A percentile compares a stretch with the other conserved stretches of the same genome.
phyloP scores from a whole-genome alignment of 2,329 filamentous ascomycete species.

The Ceratocystis lukuohia region DNA sequence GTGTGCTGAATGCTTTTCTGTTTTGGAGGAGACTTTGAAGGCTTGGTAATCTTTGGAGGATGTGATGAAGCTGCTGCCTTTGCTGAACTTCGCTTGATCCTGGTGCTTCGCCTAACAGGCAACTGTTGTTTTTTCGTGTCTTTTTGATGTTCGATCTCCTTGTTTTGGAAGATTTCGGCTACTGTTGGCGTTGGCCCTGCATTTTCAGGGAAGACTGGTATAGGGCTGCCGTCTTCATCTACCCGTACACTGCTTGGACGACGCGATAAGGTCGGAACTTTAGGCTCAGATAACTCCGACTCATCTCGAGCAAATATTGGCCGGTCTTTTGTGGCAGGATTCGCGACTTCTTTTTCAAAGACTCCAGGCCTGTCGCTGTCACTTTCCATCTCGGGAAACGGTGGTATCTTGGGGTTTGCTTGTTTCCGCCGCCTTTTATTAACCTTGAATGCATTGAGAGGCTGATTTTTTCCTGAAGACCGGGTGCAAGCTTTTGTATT shows the following conservation, averaged over 20 bases:
- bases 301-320: background rate
- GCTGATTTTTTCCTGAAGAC: background rate
- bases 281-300: conserved; percentile 9
- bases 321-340: background rate
- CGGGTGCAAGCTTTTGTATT: background rate
- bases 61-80: background rate
- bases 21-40: background rate
- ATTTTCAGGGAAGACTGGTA: background rate
- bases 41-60: background rate
- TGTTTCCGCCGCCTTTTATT: conserved; percentile 7
- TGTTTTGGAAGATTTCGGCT: background rate
- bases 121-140: background rate
- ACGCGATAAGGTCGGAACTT: background rate
- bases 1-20: background rate
- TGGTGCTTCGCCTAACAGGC: background rate
- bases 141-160: background rate
- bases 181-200: too few species aligned
- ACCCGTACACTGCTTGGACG: conserved; percentile 14
- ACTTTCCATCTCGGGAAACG: conserved; percentile 11
- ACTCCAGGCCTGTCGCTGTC: background rate
- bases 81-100: background rate
- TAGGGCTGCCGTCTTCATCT: conserved; percentile 17
- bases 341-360: background rate
- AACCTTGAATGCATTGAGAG: background rate
- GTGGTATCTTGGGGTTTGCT: conserved; percentile 1